These are phyloP conservation scores for Candida albicans DNA, from an alignment of 1,139 yeast genomes.

Conservation along the genomic window DNA sequence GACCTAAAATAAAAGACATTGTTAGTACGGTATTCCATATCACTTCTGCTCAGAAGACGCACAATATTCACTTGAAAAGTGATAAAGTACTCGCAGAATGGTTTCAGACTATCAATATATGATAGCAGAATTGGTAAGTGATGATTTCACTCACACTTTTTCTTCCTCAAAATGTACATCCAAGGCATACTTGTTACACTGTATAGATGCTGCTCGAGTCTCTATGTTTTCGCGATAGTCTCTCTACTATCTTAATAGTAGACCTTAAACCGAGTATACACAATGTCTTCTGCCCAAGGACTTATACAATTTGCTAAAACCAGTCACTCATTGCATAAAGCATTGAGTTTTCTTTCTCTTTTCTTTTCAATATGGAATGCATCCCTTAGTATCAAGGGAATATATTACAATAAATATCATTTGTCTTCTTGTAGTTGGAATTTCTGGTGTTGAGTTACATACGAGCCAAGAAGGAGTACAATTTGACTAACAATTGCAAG, in stretches of 20 bases:
- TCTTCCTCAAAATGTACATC: neutral
- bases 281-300: constrained; percentile 7
- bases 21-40: constrained; percentile 46
- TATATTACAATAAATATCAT: constrained; percentile 1
- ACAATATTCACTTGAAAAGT: constrained; percentile 26
- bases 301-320: neutral
- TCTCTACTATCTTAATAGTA: constrained; percentile 14
- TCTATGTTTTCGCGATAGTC: constrained; percentile 11
- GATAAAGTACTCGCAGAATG: constrained; percentile 62
- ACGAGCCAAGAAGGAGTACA: constrained; percentile 99
- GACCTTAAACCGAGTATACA: neutral
- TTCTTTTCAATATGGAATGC: neutral
- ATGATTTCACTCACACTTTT: neutral
- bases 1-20: constrained; percentile 51
- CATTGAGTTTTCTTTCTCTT: neutral
- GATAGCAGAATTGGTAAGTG: neutral
- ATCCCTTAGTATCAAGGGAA: neutral
- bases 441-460: constrained; percentile 43
- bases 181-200: constrained; percentile 12
- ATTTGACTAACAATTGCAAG: constrained; percentile 96
- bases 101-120: constrained; percentile 7
- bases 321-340: neutral
- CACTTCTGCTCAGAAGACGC: constrained; percentile 62
- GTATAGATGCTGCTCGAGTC: neutral
- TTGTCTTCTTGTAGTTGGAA: constrained; percentile 8